These are phyloP conservation scores for Aegilops tauschii DNA, from an alignment of 176 grass and related monocot genomes.

Conservation along the genomic window DNA sequence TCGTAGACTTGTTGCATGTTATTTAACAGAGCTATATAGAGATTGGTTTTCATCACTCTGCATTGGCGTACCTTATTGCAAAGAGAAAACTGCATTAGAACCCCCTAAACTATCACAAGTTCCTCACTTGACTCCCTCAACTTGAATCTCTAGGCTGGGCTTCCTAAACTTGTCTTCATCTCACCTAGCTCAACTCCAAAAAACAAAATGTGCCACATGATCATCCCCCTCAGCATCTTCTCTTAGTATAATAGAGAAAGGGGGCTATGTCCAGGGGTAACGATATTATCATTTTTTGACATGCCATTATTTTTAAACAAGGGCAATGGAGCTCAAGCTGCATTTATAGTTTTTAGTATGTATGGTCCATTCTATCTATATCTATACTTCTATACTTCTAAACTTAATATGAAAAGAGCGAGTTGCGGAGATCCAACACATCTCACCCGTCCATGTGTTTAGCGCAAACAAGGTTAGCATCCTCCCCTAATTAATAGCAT, in stretches of 20 bases:
- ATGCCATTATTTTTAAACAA: too few relatives aligned
- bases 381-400: too few relatives aligned
- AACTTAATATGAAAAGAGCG: too few relatives aligned
- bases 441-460: too few relatives aligned
- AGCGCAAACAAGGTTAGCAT: too few relatives aligned
- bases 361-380: neutral
- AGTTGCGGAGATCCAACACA: too few relatives aligned
- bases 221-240: neutral
- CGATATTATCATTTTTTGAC: too few relatives aligned
- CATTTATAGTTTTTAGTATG: neutral
- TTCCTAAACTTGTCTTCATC: neutral
- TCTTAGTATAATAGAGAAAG: neutral
- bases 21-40: neutral
- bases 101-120: neutral
- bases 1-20: too few relatives aligned
- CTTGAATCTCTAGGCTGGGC: neutral
- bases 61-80: neutral
- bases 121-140: neutral
- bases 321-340: neutral
- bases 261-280: neutral
- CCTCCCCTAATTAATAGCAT: too few relatives aligned
- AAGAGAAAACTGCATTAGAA: neutral
- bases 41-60: neutral
- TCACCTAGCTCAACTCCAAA: neutral
- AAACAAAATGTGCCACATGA: neutral